Percentiles rank a stretch among this genome's conserved stretches.
These are phyloP conservation scores for Teratosphaeria nubilosa DNA, from an alignment of 2,329 filamentous ascomycete species.

Conservation along the genomic window DNA sequence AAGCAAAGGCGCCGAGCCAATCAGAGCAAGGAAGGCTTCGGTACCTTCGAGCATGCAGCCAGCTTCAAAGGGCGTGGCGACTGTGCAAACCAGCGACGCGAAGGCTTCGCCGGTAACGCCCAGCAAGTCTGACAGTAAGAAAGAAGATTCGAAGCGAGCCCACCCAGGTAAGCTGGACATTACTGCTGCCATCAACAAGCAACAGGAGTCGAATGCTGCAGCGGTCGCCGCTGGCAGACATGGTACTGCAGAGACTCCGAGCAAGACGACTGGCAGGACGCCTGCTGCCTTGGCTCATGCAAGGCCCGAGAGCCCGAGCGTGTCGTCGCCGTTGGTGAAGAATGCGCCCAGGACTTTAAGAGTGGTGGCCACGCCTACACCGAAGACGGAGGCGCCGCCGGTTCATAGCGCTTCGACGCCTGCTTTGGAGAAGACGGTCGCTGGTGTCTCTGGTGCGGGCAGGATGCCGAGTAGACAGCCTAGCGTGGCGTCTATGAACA, in stretches of 20 bases:
- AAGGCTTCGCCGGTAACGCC: constrained; percentile 9
- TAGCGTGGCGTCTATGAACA: constrained; percentile 48
- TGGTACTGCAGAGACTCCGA: constrained; percentile 16
- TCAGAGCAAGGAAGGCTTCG: constrained; percentile 1
- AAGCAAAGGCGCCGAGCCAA: not conserved
- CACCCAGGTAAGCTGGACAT: constrained; percentile 41
- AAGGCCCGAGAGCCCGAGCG: constrained; percentile 44
- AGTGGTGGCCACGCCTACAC: constrained; percentile 57
- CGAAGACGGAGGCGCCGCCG: constrained; percentile 51
- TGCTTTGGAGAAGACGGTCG: constrained; percentile 22
- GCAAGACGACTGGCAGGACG: not conserved
- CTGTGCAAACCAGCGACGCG: constrained; percentile 6
- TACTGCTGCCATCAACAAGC: constrained; percentile 27
- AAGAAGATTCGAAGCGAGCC: constrained; percentile 21
- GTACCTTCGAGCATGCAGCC: constrained; percentile 4
- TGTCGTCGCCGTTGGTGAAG: constrained; percentile 34
- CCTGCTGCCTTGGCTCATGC: constrained; percentile 35
- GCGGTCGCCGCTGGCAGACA: constrained; percentile 15
- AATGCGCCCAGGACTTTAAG: constrained; percentile 55
- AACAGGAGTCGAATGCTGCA: constrained; percentile 5
- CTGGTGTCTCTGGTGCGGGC: constrained; percentile 20
- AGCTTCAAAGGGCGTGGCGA: constrained; percentile 4
- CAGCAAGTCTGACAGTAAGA: constrained; percentile 7
- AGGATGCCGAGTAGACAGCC: constrained; percentile 41
- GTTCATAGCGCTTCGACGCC: constrained; percentile 18